Conservation (phyloP, 441 rosid species). For the Brassica hybrid region DNA sequence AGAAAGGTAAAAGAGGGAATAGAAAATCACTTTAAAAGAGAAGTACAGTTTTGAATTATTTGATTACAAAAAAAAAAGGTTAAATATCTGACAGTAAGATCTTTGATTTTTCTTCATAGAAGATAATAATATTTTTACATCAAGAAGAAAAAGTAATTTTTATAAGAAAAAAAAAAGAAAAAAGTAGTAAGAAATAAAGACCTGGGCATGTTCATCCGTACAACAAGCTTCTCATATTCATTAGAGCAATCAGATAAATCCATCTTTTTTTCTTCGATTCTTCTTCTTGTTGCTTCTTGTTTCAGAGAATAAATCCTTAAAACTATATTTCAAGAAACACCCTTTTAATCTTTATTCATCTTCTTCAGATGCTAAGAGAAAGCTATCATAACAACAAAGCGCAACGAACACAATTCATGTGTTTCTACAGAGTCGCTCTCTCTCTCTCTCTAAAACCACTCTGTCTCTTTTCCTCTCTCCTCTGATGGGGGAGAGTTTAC, state of each 20-base stretch:
- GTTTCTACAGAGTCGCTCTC: constrained; percentile 16
- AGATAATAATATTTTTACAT: not conserved
- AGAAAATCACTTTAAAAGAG: not conserved
- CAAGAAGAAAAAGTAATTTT: not conserved
- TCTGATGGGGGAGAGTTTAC: constrained; percentile 22
- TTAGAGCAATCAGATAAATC: constrained; percentile 76
- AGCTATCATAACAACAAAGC: constrained; percentile 1
- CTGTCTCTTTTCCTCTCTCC: not conserved
- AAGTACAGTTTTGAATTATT: not conserved
- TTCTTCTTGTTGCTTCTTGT: constrained; percentile 18
- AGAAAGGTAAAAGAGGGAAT: not conserved
- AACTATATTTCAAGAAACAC: not conserved
- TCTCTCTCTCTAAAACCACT: constrained; percentile 24
- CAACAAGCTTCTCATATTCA: constrained; percentile 90
- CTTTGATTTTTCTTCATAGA: not conserved
- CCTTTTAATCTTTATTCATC: not conserved
- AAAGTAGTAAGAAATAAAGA: constrained; percentile 29
- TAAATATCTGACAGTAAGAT: not conserved
- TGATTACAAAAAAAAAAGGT: constrained; percentile 5
- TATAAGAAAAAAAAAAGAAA: not conserved
- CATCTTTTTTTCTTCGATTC: constrained; percentile 43
- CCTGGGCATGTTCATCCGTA: constrained; percentile 93
- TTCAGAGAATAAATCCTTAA: constrained; percentile 12
- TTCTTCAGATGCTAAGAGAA: constrained; percentile 12
- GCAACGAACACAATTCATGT: constrained; percentile 25